phyloP scores from a whole-genome alignment of 768 basidiomycete species.

The Boletus fagicola region DNA sequence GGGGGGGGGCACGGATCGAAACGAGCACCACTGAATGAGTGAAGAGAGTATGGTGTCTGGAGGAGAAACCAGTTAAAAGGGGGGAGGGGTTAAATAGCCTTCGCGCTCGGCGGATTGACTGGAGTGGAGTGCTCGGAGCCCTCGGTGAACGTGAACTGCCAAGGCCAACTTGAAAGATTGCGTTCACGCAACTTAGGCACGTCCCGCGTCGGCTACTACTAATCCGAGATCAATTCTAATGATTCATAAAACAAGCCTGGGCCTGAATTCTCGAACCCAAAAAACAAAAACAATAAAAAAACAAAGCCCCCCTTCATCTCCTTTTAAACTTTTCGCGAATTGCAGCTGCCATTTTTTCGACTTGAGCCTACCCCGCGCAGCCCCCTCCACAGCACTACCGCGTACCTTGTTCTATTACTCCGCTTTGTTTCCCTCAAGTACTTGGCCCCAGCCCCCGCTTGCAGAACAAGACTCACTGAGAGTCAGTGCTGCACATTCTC shows the following conservation, averaged over 20 bases:
- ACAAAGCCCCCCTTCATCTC: too few species aligned
- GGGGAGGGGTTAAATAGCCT: background rate
- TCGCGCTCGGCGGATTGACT: background rate
- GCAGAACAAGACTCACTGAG: constrained; percentile 7
- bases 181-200: constrained; percentile 18
- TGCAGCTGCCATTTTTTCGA: background rate
- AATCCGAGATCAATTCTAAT: background rate
- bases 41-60: background rate
- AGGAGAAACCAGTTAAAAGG: too few species aligned
- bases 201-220: constrained; percentile 15
- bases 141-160: background rate
- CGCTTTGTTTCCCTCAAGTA: background rate
- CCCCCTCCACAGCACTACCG: constrained; percentile 8
- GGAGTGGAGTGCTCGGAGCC: background rate
- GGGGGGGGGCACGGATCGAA: too few species aligned
- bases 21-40: background rate
- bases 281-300: background rate
- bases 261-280: background rate
- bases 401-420: constrained; percentile 8
- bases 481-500: constrained; percentile 8
- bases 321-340: too few species aligned
- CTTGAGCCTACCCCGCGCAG: background rate
- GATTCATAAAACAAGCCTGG: background rate
- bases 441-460: background rate
- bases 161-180: background rate